These are phyloP conservation scores for Truncatella angustata DNA, from an alignment of 2,329 filamentous ascomycete genomes.

Conservation along the genomic window DNA sequence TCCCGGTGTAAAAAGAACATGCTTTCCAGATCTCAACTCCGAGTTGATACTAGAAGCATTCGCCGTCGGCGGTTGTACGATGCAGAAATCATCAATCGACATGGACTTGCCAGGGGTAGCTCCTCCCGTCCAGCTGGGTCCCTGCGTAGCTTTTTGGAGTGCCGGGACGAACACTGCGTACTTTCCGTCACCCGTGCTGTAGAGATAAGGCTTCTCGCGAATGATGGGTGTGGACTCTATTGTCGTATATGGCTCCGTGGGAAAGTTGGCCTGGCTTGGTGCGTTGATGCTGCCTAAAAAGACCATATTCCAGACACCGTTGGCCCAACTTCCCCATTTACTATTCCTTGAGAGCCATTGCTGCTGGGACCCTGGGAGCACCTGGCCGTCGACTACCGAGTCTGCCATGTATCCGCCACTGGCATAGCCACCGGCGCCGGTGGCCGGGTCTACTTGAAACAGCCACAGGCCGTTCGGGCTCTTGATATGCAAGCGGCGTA, in stretches of 20 bases:
- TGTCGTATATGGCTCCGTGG: slow-evolving; percentile 27
- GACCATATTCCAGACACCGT: slow-evolving; percentile 34
- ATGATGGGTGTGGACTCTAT: slow-evolving; percentile 26
- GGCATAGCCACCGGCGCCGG: slow-evolving; percentile 30
- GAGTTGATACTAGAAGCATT: slow-evolving; percentile 24
- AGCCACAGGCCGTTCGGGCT: slow-evolving; percentile 31
- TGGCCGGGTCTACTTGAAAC: slow-evolving; percentile 30
- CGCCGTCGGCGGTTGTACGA: slow-evolving; percentile 21
- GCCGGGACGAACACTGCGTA: slow-evolving; percentile 29
- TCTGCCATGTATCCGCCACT: slow-evolving; percentile 33
- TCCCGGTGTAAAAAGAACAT: slow-evolving; percentile 29
- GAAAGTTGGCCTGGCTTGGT: slow-evolving; percentile 26
- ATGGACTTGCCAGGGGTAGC: slow-evolving; percentile 26
- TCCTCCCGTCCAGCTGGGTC: slow-evolving; percentile 26
- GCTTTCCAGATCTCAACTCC: slow-evolving; percentile 25
- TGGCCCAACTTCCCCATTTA: slow-evolving; percentile 30
- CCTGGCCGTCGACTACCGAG: slow-evolving; percentile 27
- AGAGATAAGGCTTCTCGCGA: slow-evolving; percentile 31
- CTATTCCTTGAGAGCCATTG: slow-evolving; percentile 33
- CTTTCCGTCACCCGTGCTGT: slow-evolving; percentile 18
- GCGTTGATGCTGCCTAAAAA: slow-evolving; percentile 28
- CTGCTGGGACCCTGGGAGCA: slow-evolving; percentile 32
- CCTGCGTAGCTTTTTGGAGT: slow-evolving; percentile 24
- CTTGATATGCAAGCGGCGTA: slow-evolving; percentile 28
- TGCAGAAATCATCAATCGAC: slow-evolving; percentile 25